Base-by-base conservation (phyloP, 768 basidiomycete species). In the Clitopilus passeckerianus region DNA sequence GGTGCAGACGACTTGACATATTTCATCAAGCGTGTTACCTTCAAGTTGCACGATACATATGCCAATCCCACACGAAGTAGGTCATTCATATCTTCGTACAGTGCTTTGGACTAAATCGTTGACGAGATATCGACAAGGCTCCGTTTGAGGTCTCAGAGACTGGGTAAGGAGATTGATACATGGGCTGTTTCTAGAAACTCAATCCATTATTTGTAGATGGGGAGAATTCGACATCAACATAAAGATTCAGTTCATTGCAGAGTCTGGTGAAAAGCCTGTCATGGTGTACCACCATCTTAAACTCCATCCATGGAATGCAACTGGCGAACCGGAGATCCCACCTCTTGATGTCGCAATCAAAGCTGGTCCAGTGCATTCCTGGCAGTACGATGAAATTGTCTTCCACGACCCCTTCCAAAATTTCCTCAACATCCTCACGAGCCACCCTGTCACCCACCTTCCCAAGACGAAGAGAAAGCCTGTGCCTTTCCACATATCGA, bases 351-450 rank as follows among this genome's bases (percentile, higher is more conserved):
- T 79, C 22, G 87, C 89, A 1, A 77, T 84, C 67, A 86, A 85
- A 66, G 67, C 80, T 24, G 89, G 87, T 0, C 90, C 91, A 0
- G 93, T 99, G 27, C 91, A 97, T 70, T 91, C 93, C 0, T 99
- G 96, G 95, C 96, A 98, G 67, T 98, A 98, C 74, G 96, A 98
- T 73, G 97, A 99, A 74, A 83, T 98, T 63, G 93, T 98, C 56
- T 98, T 99, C 75, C 84, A 87, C 68, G 96, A 98, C 65, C 97
- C 97, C 0, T 93, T 89, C 63, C 87, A 91, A 60, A 80, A 86
- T 35, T 95, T 98, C 75, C 82, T 97, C 61, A 85, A 86, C 64
- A 79, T 90, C 54, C 82, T 98, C 56, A 89, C 86, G 0, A 74
- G 80, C n/a, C 84, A 95, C 68, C 87, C 92, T 1, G 94, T 95